Evolutionary conservation across 2,329 filamentous ascomycete genomes (phyloP), one percentile per base, ranked within the genome.

Genomic region (Laburnicola sp.): DNA sequence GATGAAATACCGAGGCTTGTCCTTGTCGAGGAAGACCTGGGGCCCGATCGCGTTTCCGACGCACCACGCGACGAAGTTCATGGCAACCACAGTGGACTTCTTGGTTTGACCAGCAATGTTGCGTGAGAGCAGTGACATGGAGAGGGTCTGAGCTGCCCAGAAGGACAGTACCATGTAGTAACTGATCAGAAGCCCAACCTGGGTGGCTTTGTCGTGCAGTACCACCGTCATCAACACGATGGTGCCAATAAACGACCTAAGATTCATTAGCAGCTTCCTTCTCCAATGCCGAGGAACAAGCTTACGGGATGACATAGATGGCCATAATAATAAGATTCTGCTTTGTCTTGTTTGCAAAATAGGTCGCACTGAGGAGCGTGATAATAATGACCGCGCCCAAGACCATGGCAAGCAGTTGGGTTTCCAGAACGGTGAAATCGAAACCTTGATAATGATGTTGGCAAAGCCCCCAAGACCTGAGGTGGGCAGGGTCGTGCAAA

Each of bases 111-210:
- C 87, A 25, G 84, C 87, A 7, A 89, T 76, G 63, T 90, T 90
- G 11, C 86, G 80, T 0, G 83, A 83, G 50, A 89, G 79, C 76
- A 90, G 80, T 10, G 84, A 86, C 60, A 90, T 79, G 6, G 81
- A 77, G 9, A 89, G 75, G 1, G 84, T 87, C 62, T 87, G 83
- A 0, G 86, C 86, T 0, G 87, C 85, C 87, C 87, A 91, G 80
- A 91, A 91, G 4, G 85, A 89, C 16, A 90, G 78, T 0, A 84
- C 86, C 54, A 91, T 86, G 74, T 91, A 91, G 77, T 91, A 91
- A 63, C 80, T 82, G 63, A 91, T 82, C 10, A 91, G 74, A 0
- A 91, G 78, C 4, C 87, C 87, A 26, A 86, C 79, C 70, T 86
- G 81, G 32, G 83, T 84, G 6, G 80, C 70, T 31, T 78, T 76